Conservation (phyloP, 1,284 basidiomycete genomes). For the Trametes hirsuta region DNA sequence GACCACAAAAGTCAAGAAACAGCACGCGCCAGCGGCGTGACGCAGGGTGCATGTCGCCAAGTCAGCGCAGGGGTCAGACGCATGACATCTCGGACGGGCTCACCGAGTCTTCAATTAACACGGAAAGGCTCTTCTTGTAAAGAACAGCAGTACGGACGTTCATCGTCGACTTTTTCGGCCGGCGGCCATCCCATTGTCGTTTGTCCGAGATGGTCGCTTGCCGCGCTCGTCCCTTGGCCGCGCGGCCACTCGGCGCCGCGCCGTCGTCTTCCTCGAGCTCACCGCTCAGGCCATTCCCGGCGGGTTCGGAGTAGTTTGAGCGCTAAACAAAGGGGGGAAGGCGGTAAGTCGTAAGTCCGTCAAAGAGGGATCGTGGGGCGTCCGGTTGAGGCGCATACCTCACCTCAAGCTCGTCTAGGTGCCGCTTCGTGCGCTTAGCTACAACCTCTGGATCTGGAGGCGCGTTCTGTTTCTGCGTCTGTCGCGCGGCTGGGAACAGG, state of each 20-base stretch:
- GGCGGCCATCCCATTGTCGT: constrained; percentile 47
- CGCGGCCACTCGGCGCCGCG: constrained; percentile 36
- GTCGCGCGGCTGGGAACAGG: constrained; percentile 39
- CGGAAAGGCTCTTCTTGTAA: constrained; percentile 75
- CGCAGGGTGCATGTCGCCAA: neutral
- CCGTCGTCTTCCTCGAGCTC: constrained; percentile 37
- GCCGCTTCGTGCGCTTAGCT: constrained; percentile 72
- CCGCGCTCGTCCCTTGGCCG: constrained; percentile 66
- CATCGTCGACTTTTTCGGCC: constrained; percentile 81
- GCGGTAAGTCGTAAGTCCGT: neutral
- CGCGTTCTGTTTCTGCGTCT: constrained; percentile 38
- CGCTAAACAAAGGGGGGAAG: constrained; percentile 45
- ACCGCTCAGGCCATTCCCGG: constrained; percentile 33
- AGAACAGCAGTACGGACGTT: constrained; percentile 76
- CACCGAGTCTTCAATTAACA: constrained; percentile 80
- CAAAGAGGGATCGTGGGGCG: constrained; percentile 1
- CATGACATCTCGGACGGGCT: constrained; percentile 30
- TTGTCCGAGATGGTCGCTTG: constrained; percentile 73
- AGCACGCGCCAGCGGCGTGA: neutral
- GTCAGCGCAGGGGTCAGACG: neutral
- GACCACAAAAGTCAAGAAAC: neutral
- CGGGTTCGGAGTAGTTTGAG: constrained; percentile 76
- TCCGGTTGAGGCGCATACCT: neutral
- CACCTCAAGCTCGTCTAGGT: constrained; percentile 84
- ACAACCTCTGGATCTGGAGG: constrained; percentile 62